These are phyloP conservation scores for Hyaloperonospora arabidopsidis DNA, from an alignment of 352 stramenopile species.

Conservation along the genomic window DNA sequence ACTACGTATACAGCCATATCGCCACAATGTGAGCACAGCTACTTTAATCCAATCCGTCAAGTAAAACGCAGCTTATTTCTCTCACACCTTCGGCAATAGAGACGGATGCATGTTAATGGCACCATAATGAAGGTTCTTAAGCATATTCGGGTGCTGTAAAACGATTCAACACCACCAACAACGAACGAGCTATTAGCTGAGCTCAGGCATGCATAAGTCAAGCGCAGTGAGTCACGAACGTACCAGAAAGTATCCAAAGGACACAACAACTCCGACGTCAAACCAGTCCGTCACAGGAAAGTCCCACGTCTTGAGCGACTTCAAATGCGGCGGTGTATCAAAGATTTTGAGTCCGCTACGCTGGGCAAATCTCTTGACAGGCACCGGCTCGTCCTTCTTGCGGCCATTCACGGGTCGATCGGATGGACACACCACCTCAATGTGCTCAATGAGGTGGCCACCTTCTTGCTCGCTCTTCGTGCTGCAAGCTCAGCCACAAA, in stretches of 20 bases:
- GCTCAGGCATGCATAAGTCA: not conserved
- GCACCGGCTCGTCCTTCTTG: conserved; percentile 56
- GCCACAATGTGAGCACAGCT: conserved; percentile 3
- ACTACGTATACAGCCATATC: conserved; percentile 23
- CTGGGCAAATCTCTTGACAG: conserved; percentile 66
- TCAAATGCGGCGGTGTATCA: conserved; percentile 61
- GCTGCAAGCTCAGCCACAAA: not conserved
- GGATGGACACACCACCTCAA: conserved; percentile 74
- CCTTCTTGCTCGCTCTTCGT: conserved; percentile 25
- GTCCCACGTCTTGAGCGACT: conserved; percentile 72
- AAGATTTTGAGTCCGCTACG: conserved; percentile 50
- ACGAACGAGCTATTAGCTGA: not conserved
- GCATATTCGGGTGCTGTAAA: conserved; percentile 64
- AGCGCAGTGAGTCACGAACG: not conserved
- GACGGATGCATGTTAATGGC: conserved; percentile 88
- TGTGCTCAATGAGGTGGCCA: conserved; percentile 37
- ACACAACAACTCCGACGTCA: conserved; percentile 84
- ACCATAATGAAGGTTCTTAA: conserved; percentile 50
- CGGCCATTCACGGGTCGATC: conserved; percentile 64
- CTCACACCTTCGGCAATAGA: conserved; percentile 57
- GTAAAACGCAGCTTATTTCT: not conserved
- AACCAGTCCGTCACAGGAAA: conserved; percentile 42
- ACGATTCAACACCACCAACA: conserved; percentile 1
- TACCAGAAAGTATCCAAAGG: conserved; percentile 82
- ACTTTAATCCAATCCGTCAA: not conserved